Conservation (phyloP, 106 monocot species). For the Dendrobium catenatum region DNA sequence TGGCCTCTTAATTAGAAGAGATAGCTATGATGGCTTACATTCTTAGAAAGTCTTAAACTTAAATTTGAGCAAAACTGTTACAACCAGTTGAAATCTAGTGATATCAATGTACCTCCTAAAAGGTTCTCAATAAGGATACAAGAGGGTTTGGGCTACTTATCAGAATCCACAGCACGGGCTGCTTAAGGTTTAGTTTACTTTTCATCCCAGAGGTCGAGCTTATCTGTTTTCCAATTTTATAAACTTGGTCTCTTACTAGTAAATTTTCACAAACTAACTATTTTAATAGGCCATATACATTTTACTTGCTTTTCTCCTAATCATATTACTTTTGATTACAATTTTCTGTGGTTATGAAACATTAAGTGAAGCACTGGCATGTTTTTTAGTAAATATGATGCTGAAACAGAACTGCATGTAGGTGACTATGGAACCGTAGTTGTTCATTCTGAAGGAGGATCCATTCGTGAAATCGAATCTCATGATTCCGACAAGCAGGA, state of each 20-base stretch:
- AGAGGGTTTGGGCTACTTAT: background rate
- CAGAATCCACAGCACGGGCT: background rate
- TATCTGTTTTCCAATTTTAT: background rate
- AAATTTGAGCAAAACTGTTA: background rate
- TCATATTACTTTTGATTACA: background rate
- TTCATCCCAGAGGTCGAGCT: background rate
- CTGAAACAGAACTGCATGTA: conserved; percentile 19
- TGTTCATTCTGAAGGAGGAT: conserved; percentile 40
- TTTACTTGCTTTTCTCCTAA: background rate
- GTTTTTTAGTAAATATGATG: background rate
- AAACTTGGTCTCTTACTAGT: background rate
- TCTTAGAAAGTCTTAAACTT: no score
- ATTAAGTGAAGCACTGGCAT: background rate
- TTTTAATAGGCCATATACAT: background rate
- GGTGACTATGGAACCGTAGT: conserved; percentile 87
- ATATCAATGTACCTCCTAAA: background rate
- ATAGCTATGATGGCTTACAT: no score
- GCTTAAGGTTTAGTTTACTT: background rate
- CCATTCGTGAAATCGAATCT: conserved; percentile 17
- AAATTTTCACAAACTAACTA: background rate
- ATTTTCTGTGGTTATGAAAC: background rate
- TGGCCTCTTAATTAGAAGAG: no score
- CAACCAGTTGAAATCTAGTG: background rate
- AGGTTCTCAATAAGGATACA: background rate
- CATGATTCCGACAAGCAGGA: conserved; percentile 24